phyloP scores from a whole-genome alignment of 2,329 filamentous ascomycete genomes.

The Phialocephala subalpina region DNA sequence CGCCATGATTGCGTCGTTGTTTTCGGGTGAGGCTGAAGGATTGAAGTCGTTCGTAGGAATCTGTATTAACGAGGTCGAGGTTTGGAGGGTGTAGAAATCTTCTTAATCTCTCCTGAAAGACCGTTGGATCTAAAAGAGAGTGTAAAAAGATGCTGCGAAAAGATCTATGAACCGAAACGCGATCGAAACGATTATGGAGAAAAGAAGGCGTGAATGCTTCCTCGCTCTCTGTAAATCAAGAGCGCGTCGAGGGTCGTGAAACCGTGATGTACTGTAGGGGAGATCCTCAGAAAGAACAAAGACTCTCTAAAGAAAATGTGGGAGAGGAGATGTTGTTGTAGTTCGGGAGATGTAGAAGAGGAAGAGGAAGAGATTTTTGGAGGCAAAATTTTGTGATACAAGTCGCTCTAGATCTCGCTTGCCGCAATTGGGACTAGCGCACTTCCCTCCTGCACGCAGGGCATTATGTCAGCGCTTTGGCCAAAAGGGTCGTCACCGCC shows the following conservation, averaged over 20 bases:
- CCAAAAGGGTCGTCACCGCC: not conserved
- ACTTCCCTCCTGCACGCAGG: no score
- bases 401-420: constrained; percentile 16
- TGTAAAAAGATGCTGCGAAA: constrained; percentile 30
- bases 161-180: constrained; percentile 42
- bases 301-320: constrained; percentile 54
- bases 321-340: constrained; percentile 30
- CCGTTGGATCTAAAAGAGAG: constrained; percentile 39
- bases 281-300: constrained; percentile 50
- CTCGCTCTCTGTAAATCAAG: constrained; percentile 23
- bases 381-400: constrained; percentile 38
- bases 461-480: constrained; percentile 7
- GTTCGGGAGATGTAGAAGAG: constrained; percentile 25
- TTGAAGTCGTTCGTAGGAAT: constrained; percentile 15
- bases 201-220: constrained; percentile 34
- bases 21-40: constrained; percentile 26
- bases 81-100: constrained; percentile 7
- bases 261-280: constrained; percentile 9
- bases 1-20: constrained; percentile 67
- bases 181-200: constrained; percentile 41
- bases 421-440: not conserved
- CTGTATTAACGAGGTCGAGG: not conserved
- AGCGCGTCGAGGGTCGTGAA: constrained; percentile 14
- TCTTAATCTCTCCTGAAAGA: constrained; percentile 36
- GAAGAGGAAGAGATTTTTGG: constrained; percentile 35